phyloP scores from a whole-genome alignment of 441 rosid species.

The Heliophila coronopifolia region DNA sequence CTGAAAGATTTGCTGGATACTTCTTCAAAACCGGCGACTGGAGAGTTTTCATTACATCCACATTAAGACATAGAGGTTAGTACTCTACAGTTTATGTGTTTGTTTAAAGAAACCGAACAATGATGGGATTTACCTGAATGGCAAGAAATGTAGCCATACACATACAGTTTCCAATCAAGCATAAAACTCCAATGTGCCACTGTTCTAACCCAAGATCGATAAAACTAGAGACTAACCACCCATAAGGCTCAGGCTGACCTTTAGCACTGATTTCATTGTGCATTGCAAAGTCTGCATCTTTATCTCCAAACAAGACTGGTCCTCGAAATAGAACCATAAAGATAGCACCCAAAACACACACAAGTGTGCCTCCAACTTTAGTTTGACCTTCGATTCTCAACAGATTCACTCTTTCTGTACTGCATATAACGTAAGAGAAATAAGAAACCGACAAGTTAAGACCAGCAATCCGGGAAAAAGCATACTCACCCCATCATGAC shows the following conservation, averaged over 20 bases:
- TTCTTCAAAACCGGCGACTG: constrained; percentile 80
- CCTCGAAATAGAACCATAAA: constrained; percentile 89
- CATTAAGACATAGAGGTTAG: too few relatives aligned
- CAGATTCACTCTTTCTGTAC: constrained; percentile 81
- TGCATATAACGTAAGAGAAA: too few relatives aligned
- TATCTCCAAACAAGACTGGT: constrained; percentile 65
- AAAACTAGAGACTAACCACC: constrained; percentile 55
- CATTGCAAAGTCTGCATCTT: constrained; percentile 37
- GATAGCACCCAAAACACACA: constrained; percentile 81
- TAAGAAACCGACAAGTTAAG: too few relatives aligned
- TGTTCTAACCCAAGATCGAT: constrained; percentile 48
- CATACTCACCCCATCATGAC: constrained; percentile 87
- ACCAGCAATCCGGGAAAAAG: too few relatives aligned
- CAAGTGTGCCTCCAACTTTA: constrained; percentile 72
- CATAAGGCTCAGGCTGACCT: constrained; percentile 66
- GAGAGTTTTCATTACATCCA: too few relatives aligned
- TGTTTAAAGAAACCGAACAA: too few relatives aligned
- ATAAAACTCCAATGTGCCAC: constrained; percentile 93
- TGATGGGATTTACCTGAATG: constrained; percentile 96
- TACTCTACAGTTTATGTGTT: too few relatives aligned
- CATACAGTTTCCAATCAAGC: constrained; percentile 88
- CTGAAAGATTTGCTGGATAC: constrained; percentile 86
- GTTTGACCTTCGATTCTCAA: constrained; percentile 82
- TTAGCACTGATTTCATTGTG: constrained; percentile 49
- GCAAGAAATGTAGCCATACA: constrained; percentile 98